Conservation (phyloP, 1,284 basidiomycete genomes). For the Spongispora temasekensis region DNA sequence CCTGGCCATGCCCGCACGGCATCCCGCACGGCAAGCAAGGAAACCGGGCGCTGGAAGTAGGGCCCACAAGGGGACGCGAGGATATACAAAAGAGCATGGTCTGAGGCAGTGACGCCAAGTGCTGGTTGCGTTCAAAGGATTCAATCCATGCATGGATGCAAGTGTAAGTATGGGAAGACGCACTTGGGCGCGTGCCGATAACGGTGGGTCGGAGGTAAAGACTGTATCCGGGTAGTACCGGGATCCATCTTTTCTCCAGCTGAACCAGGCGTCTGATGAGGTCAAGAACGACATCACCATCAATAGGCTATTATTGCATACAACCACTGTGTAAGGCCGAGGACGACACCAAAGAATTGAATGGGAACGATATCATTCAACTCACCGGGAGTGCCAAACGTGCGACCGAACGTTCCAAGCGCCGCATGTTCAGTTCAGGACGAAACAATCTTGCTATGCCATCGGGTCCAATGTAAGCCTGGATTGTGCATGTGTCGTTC, state of each 20-base stretch:
- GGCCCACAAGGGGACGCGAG: constrained; percentile 69
- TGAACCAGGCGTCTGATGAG: constrained; percentile 72
- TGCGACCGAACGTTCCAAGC: constrained; percentile 62
- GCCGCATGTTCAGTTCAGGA: constrained; percentile 80
- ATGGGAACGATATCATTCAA: neutral
- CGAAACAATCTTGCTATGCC: constrained; percentile 73
- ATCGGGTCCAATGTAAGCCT: constrained; percentile 75
- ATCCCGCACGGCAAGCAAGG: constrained; percentile 68
- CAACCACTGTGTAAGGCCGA: neutral
- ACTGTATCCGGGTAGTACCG: constrained; percentile 63
- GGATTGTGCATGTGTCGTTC: neutral
- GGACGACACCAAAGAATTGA: neutral
- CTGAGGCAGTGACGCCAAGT: constrained; percentile 69
- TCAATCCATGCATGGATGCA: no score
- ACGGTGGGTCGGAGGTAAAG: constrained; percentile 83
- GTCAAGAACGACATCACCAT: constrained; percentile 60
- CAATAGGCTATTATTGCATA: constrained; percentile 58
- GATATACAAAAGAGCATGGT: constrained; percentile 72
- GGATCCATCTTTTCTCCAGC: constrained; percentile 78
- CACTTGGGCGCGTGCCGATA: constrained; percentile 76
- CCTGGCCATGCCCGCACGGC: constrained; percentile 85
- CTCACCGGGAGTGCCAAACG: constrained; percentile 68
- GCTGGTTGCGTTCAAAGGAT: constrained; percentile 38
- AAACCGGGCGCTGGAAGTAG: constrained; percentile 73
- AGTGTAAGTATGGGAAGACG: neutral